Evolutionary conservation across 805 yeast species (phyloP), one percentile per base, ranked within the genome.

Genomic region (Candida cerambycidarum): DNA sequence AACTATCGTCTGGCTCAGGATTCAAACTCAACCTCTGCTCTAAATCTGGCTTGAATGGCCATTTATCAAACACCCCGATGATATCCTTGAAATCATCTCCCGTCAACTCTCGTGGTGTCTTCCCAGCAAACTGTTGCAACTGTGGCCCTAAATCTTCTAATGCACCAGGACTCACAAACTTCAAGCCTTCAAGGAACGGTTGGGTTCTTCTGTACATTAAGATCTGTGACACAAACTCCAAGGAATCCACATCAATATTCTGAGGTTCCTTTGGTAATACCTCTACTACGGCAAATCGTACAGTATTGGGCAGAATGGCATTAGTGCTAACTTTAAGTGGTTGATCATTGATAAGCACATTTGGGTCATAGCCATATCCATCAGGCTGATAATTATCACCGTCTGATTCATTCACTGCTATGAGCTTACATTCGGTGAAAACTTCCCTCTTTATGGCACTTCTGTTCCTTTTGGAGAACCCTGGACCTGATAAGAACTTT

Each of bases 1-100:
- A 21, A 25, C 5, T 7, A n/a, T 41, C 48, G 4, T 42, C 46
- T 3, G 38, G 24, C 7, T 31, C 35, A 35, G 47, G 46, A 41
- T 45, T 44, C 3, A 55, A 21, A 17, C 54, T 50, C 12, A 53
- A 34, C 10, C 51, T 45, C 17, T 56, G 62, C 32, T 50, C 53
- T 12, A 51, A 14, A 7, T 56, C 42, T 4, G 95, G 97, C 60
- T 83, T 89, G 69, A 89, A 92, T 0, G 97, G 93, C 98, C 97
- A 92, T 11, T 63, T 55, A 32, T 69, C 72, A 56, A 83, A 88
- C 2, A 64, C 69, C 3, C 75, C 61, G 8, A 80, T 69, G 5
- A 90, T 56, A 5, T 59, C 50, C 5, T 68, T 44, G 46, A 83
- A 67, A n/a, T 89, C 92, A 1, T 75, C 77, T 2, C 65, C 56